phyloP scores from a whole-genome alignment of 108 stramenopile species.

The Fistulifera pelliculosa region DNA sequence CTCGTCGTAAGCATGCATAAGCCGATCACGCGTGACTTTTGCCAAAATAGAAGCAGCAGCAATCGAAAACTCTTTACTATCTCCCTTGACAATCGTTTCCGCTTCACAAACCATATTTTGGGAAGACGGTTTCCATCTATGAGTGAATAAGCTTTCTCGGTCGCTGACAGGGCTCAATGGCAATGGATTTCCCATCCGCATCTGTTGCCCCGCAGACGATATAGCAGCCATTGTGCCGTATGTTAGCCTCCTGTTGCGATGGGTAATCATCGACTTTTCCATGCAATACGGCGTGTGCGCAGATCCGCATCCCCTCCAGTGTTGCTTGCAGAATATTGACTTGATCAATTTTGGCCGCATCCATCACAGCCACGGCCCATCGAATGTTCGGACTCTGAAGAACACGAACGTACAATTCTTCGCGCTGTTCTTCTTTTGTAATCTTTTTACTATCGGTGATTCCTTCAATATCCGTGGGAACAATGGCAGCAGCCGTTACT shows the following conservation, averaged over 20 bases:
- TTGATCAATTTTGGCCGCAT: slow-evolving; percentile 88
- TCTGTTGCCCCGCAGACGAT: slow-evolving; percentile 28
- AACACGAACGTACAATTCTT: slow-evolving; percentile 33
- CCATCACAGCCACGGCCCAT: slow-evolving; percentile 78
- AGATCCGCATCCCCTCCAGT: slow-evolving; percentile 77
- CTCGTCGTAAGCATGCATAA: slow-evolving; percentile 87
- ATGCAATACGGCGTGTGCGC: slow-evolving; percentile 30
- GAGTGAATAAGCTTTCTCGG: slow-evolving; percentile 38
- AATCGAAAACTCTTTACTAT: slow-evolving; percentile 80
- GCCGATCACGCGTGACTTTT: slow-evolving; percentile 92
- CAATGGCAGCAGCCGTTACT: slow-evolving; percentile 64
- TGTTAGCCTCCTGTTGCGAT: slow-evolving; percentile 13
- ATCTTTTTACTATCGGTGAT: slow-evolving; percentile 88
- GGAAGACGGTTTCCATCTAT: slow-evolving; percentile 84
- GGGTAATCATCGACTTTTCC: not conserved
- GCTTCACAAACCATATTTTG: slow-evolving; percentile 60
- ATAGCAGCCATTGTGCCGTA: slow-evolving; percentile 44
- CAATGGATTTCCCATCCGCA: not conserved
- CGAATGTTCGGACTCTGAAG: slow-evolving; percentile 37
- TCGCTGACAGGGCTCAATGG: not conserved
- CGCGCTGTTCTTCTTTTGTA: slow-evolving; percentile 66
- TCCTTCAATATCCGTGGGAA: slow-evolving; percentile 61
- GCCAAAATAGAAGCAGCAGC: slow-evolving; percentile 94
- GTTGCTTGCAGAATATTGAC: slow-evolving; percentile 97
- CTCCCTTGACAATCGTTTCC: slow-evolving; percentile 83